Base-by-base conservation (phyloP, 2,329 filamentous ascomycete species). In the Arthrobotrys iridis region DNA sequence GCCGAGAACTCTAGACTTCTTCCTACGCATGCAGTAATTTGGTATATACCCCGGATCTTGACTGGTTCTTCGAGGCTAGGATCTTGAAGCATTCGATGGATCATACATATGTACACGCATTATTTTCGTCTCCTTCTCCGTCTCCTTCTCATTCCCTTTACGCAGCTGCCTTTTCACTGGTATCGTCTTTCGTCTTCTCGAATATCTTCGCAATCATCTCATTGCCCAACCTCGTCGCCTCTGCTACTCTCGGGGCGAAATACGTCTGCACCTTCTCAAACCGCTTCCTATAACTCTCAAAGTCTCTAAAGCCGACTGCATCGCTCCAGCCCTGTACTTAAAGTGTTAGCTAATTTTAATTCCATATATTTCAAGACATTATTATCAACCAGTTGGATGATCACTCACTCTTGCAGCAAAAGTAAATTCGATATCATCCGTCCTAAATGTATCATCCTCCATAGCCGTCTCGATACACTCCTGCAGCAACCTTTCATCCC, bases 131-230 rank as follows among this genome's bases (percentile, higher is more conserved):
- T n/a, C n/a, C n/a, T n/a, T n/a, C n/a, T n/a, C n/a, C n/a, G 6
- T 37, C 13, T 37, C 33, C 33, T 37, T 37, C 33, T 37, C 33
- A 6, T 59, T 28, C 13, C 18, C 37, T 43, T 41, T 18, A 59
- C 13, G 20, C 37, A n/a, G 30, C n/a, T 24, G 28, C 7, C 46
- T 71, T 58, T 52, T 60, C 35, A n/a, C 15, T 33, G 20, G 77
- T 74, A 76, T 82, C 52, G 30, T 83, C 82, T 80, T 82, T 83
- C 22, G 90, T 91, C 82, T 92, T 94, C 83, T 94, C 91, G 78
- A 97, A 83, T 79, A 99, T 95, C 46, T 93, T 95, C 85, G 90
- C 93, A 83, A 99, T 96, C 95, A 99, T 99, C 81, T 93, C 91
- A 81, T 97, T 97, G 1, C 95, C 95, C 37, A 99, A 85, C 79